phyloP scores from a whole-genome alignment of 371 early-diverging fungal species.

The Dinochytrium kinnereticum region DNA sequence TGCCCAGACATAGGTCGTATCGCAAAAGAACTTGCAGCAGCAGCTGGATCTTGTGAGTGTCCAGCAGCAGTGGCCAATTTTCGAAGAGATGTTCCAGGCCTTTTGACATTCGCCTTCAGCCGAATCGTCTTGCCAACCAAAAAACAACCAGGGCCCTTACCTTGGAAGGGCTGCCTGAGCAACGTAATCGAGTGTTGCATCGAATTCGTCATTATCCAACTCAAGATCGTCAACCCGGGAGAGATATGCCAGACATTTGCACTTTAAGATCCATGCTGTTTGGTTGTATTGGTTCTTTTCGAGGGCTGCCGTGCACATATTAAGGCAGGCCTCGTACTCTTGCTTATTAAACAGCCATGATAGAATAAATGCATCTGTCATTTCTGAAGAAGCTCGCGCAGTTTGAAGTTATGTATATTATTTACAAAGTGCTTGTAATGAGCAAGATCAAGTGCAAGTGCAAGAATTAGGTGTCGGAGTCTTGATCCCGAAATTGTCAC shows the following conservation, averaged over 20 bases:
- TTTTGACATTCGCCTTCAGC: neutral
- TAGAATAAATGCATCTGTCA: neutral
- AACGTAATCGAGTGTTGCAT: neutral
- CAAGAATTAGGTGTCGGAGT: no score
- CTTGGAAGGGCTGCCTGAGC: neutral
- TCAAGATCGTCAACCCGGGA: constrained; percentile 1
- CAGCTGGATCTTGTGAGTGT: neutral
- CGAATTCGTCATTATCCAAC: neutral
- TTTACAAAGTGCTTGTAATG: no score
- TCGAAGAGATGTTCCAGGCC: constrained; percentile 23
- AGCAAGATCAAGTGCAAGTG: no score
- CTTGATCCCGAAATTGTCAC: no score
- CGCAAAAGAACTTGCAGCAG: neutral
- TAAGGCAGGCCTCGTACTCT: constrained; percentile 6
- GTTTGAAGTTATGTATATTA: no score
- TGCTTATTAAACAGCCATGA: neutral
- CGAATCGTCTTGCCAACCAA: neutral
- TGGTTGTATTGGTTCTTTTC: constrained; percentile 9
- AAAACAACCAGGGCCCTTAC: neutral
- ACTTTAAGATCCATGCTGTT: constrained; percentile 27
- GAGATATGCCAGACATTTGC: neutral
- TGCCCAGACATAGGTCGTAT: neutral
- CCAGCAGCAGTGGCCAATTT: neutral
- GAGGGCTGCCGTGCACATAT: neutral
- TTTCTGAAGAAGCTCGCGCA: no score